phyloP scores from a whole-genome alignment of 106 monocot species.

The Dendrobium huoshanense region DNA sequence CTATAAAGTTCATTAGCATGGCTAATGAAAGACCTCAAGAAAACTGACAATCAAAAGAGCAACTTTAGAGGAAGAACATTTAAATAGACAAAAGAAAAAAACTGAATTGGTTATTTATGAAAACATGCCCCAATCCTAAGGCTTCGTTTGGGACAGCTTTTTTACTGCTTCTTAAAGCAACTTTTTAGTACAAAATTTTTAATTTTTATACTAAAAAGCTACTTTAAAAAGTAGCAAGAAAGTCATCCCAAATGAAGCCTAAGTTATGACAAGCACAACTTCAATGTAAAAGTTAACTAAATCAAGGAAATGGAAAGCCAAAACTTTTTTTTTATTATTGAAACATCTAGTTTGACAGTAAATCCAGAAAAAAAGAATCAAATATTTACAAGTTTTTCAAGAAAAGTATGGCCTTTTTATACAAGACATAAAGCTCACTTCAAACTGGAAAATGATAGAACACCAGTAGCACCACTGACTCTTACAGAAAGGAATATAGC shows the following conservation, averaged over 20 bases:
- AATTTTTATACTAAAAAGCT: too few species aligned
- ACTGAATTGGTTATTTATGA: background rate
- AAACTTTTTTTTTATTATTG: background rate
- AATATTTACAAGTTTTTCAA: background rate
- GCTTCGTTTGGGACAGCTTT: too few species aligned
- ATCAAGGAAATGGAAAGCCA: background rate
- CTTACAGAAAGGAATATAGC: constrained; percentile 48
- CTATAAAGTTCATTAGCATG: background rate
- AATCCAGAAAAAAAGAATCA: background rate
- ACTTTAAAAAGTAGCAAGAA: too few species aligned
- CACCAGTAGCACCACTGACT: constrained; percentile 37
- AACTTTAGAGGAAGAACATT: background rate
- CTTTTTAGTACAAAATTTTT: too few species aligned
- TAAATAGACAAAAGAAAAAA: background rate
- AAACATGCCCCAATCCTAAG: background rate
- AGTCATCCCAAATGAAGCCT: too few species aligned
- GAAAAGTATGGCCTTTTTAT: background rate
- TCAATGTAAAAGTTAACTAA: background rate
- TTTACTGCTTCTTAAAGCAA: too few species aligned
- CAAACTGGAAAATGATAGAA: constrained; percentile 36
- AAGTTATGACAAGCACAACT: background rate
- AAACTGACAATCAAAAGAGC: background rate
- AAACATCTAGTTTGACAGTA: background rate
- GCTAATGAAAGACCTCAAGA: background rate
- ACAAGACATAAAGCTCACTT: constrained; percentile 4